Percentiles rank a stretch among this genome's conserved stretches.
Evolutionary conservation across 805 yeast genomes (phyloP).

Genomic region (Blastobotrys robertii): DNA sequence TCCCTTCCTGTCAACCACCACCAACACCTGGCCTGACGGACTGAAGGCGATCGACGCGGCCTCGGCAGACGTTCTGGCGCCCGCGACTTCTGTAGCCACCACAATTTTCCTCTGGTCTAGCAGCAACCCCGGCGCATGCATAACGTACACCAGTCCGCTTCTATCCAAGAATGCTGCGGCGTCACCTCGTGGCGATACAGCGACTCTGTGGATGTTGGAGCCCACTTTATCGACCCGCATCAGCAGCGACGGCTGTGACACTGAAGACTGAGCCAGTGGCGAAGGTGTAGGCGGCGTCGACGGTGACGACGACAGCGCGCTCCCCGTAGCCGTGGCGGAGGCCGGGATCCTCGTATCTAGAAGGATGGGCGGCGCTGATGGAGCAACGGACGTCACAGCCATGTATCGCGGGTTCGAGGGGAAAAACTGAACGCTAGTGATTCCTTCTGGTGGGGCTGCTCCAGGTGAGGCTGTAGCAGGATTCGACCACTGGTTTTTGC

Average conservation of each 20-base stretch:
- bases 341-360: slow-evolving; percentile 46
- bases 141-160: slow-evolving; percentile 63
- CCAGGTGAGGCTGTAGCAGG: neutral
- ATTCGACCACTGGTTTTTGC: neutral
- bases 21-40: slow-evolving; percentile 70
- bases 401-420: slow-evolving; percentile 43
- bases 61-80: slow-evolving; percentile 61
- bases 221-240: slow-evolving; percentile 74
- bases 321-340: neutral
- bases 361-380: slow-evolving; percentile 58
- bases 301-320: slow-evolving; percentile 5
- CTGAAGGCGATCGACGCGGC: slow-evolving; percentile 75
- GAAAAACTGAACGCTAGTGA: slow-evolving; percentile 68
- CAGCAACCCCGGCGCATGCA: slow-evolving; percentile 47
- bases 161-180: slow-evolving; percentile 73
- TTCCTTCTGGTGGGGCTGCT: slow-evolving; percentile 47
- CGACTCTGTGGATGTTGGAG: slow-evolving; percentile 59
- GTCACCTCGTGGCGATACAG: slow-evolving; percentile 78
- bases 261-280: slow-evolving; percentile 20
- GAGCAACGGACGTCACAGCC: slow-evolving; percentile 39
- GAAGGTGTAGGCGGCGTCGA: slow-evolving; percentile 13
- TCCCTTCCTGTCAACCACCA: slow-evolving; percentile 75
- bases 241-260: slow-evolving; percentile 52
- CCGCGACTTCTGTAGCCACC: slow-evolving; percentile 66
- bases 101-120: slow-evolving; percentile 51